These are phyloP conservation scores for Alternaria atra DNA, from an alignment of 2,329 filamentous ascomycete genomes.

Conservation along the genomic window DNA sequence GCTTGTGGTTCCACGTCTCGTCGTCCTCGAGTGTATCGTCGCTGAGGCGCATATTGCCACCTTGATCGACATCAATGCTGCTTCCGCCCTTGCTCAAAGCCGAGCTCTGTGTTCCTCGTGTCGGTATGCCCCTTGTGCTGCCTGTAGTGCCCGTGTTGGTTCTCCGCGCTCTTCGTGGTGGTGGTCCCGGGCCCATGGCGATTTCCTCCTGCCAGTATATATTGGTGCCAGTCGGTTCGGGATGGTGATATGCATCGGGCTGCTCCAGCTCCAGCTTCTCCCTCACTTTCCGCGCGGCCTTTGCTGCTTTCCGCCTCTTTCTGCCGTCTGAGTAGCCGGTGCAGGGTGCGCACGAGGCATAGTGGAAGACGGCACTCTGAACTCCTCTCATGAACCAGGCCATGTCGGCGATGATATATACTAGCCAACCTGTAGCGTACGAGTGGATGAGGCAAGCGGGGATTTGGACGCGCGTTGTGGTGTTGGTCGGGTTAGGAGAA, in stretches of 20 bases:
- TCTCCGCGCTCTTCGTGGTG: slow-evolving; percentile 66
- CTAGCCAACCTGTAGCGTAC: slow-evolving; percentile 1
- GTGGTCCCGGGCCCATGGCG: slow-evolving; percentile 76
- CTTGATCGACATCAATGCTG: slow-evolving; percentile 47
- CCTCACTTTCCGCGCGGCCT: slow-evolving; percentile 72
- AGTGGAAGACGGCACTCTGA: slow-evolving; percentile 81
- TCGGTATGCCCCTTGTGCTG: slow-evolving; percentile 66
- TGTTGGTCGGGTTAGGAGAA: slow-evolving; percentile 3
- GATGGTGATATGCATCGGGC: slow-evolving; percentile 79
- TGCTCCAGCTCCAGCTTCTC: slow-evolving; percentile 72
- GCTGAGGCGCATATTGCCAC: slow-evolving; percentile 38
- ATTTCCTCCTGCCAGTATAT: slow-evolving; percentile 91
- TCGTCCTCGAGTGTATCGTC: slow-evolving; percentile 49
- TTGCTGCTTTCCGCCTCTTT: slow-evolving; percentile 75
- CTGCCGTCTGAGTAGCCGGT: slow-evolving; percentile 73
- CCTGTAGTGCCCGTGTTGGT: slow-evolving; percentile 59
- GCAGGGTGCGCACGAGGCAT: slow-evolving; percentile 81
- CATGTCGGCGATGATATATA: slow-evolving; percentile 33
- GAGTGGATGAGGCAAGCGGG: slow-evolving; percentile 1
- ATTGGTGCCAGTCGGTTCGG: slow-evolving; percentile 84
- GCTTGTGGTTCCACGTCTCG: slow-evolving; percentile 75
- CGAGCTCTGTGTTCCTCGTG: slow-evolving; percentile 61
- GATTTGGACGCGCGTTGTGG: slow-evolving; percentile 8
- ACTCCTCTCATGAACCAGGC: slow-evolving; percentile 60
- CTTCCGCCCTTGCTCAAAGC: slow-evolving; percentile 56